These are phyloP conservation scores for Odontarrhena argentea DNA, from an alignment of 345 rosid species.

Conservation along the genomic window DNA sequence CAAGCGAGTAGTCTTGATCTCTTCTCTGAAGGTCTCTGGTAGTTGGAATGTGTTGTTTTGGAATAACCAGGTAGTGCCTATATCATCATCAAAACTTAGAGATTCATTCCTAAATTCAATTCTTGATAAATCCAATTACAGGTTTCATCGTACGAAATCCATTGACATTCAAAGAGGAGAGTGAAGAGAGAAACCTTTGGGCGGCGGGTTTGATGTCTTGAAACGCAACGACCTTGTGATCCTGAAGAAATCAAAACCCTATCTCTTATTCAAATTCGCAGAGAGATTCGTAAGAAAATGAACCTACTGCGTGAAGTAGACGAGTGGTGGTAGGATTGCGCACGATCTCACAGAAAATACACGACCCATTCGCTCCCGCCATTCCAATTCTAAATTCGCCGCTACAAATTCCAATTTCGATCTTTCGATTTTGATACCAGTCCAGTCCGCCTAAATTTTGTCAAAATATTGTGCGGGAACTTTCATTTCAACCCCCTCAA, in stretches of 20 bases:
- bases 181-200: slow-evolving; percentile 52
- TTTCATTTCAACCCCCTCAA: slow-evolving; percentile 5
- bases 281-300: slow-evolving; percentile 11
- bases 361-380: slow-evolving; percentile 60
- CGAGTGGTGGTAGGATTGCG: slow-evolving; percentile 51
- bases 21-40: slow-evolving; percentile 64
- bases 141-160: too few species aligned
- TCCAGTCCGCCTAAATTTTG: neutral
- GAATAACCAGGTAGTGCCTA: slow-evolving; percentile 90
- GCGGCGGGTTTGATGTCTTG: slow-evolving; percentile 84
- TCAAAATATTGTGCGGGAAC: neutral
- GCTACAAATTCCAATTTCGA: neutral
- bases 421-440: slow-evolving; percentile 20
- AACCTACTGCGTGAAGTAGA: slow-evolving; percentile 64
- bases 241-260: slow-evolving; percentile 47
- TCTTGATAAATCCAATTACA: neutral
- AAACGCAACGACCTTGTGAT: slow-evolving; percentile 80
- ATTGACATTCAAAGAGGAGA: neutral
- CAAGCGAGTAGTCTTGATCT: slow-evolving; percentile 71
- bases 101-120: neutral
- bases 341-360: slow-evolving; percentile 77
- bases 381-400: slow-evolving; percentile 34
- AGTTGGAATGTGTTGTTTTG: slow-evolving; percentile 73
- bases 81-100: neutral
- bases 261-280: neutral